Conservation (phyloP, 306 rosid species). For the Parietaria judaica region DNA sequence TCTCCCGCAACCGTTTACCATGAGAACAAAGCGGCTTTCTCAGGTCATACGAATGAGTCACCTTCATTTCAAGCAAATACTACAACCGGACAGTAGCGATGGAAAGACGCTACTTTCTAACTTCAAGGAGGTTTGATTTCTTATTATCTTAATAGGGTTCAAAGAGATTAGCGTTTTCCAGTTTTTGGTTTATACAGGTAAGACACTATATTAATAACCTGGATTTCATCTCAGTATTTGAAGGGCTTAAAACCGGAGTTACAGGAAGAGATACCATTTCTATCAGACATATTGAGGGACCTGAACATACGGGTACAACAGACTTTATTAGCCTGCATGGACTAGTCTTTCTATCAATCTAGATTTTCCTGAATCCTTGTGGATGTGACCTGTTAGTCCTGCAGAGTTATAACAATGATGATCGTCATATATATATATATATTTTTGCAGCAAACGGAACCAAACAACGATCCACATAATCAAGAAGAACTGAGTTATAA, state of each 20-base stretch:
- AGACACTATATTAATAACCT: neutral
- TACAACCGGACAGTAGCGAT: conserved; percentile 56
- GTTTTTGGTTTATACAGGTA: conserved; percentile 2
- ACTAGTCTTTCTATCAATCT: too few species aligned
- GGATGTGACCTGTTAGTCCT: too few species aligned
- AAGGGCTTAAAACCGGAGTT: conserved; percentile 36
- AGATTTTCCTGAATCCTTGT: too few species aligned
- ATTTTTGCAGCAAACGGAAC: conserved; percentile 40
- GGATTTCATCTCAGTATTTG: conserved; percentile 43
- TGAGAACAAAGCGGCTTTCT: conserved; percentile 70
- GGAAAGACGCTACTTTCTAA: conserved; percentile 55
- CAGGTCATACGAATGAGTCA: conserved; percentile 67
- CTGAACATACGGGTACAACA: conserved; percentile 40
- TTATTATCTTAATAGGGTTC: neutral
- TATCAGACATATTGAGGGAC: conserved; percentile 47
- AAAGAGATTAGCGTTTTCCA: neutral
- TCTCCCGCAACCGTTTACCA: conserved; percentile 75
- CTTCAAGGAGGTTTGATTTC: conserved; percentile 47
- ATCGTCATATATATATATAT: neutral
- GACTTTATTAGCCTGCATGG: neutral
- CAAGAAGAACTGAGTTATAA: conserved; percentile 23
- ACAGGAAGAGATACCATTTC: conserved; percentile 50
- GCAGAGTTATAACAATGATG: conserved; percentile 8
- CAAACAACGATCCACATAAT: conserved; percentile 25
- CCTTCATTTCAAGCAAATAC: conserved; percentile 63